phyloP scores from a whole-genome alignment of 2,329 filamentous ascomycete species.

The Xylariales sp. region DNA sequence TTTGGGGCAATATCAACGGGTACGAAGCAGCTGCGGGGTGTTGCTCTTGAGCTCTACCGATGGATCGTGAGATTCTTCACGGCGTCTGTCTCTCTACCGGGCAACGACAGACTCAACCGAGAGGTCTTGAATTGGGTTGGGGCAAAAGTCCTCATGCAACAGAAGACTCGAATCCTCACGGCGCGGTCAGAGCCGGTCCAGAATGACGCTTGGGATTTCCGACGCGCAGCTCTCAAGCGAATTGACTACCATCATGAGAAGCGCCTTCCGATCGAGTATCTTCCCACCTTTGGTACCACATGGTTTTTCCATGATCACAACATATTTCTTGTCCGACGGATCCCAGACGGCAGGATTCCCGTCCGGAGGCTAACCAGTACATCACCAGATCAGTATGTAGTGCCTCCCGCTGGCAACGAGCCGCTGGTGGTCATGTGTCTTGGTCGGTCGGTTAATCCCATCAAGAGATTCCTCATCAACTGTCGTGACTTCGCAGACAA shows the following conservation, averaged over 20 bases:
- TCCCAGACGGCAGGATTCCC: conserved; percentile 16
- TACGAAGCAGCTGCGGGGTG: conserved; percentile 22
- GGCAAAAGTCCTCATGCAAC: conserved; percentile 26
- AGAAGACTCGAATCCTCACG: conserved; percentile 28
- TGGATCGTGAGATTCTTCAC: conserved; percentile 32
- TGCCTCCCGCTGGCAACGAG: conserved; percentile 30
- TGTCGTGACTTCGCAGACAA: conserved; percentile 28
- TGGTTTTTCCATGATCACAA: conserved; percentile 30
- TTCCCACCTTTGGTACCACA: conserved; percentile 32
- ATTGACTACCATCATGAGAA: conserved; percentile 29
- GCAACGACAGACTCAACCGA: conserved; percentile 31
- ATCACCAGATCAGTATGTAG: conserved; percentile 28
- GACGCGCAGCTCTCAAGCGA: conserved; percentile 19
- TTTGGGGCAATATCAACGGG: conserved; percentile 29
- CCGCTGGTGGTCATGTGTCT: conserved; percentile 34
- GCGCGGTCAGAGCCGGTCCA: conserved; percentile 28
- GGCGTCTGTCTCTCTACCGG: conserved; percentile 31
- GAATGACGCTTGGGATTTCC: conserved; percentile 27
- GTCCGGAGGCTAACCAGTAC: conserved; percentile 12
- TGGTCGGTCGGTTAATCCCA: conserved; percentile 28
- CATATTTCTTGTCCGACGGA: conserved; percentile 32
- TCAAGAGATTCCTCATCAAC: conserved; percentile 25
- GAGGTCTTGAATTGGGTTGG: conserved; percentile 35
- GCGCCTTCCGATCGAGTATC: conserved; percentile 30
- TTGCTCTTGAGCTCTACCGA: conserved; percentile 29